These are phyloP conservation scores for Penicillium canescens DNA, from an alignment of 495 filamentous ascomycete genomes.

Conservation along the genomic window DNA sequence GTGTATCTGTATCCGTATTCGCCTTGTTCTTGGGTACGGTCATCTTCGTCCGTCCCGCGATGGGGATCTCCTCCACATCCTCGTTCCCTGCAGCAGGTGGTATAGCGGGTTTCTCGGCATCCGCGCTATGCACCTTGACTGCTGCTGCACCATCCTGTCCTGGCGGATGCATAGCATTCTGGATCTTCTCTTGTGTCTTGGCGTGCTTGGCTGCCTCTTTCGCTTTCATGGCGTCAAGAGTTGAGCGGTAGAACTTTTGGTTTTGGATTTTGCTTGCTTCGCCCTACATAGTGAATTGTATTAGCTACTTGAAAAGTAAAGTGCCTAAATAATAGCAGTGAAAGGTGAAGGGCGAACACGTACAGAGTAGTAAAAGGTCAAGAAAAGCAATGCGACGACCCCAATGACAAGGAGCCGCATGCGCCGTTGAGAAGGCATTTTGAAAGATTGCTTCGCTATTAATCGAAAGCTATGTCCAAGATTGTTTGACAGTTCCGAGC, in stretches of 20 bases:
- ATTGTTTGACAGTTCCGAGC: background rate
- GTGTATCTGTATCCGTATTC: slow-evolving; percentile 18
- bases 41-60: slow-evolving; percentile 69
- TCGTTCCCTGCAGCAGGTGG: slow-evolving; percentile 30
- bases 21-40: slow-evolving; percentile 43
- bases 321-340: no score
- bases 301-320: slow-evolving; percentile 3
- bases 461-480: no score
- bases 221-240: slow-evolving; percentile 48
- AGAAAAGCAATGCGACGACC: slow-evolving; percentile 55
- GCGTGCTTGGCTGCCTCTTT: slow-evolving; percentile 34
- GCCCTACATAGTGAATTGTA: slow-evolving; percentile 26
- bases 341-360: background rate
- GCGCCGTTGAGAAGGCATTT: slow-evolving; percentile 73
- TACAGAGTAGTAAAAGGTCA: slow-evolving; percentile 65
- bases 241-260: slow-evolving; percentile 51
- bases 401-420: slow-evolving; percentile 59
- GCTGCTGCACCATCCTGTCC: slow-evolving; percentile 36
- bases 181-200: slow-evolving; percentile 25
- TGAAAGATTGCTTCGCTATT: slow-evolving; percentile 11
- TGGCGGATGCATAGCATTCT: slow-evolving; percentile 36
- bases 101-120: slow-evolving; percentile 53
- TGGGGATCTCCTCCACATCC: slow-evolving; percentile 49
- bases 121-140: slow-evolving; percentile 41
- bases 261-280: slow-evolving; percentile 45